phyloP scores from a whole-genome alignment of 495 filamentous ascomycete species.

The Neurospora sp. region DNA sequence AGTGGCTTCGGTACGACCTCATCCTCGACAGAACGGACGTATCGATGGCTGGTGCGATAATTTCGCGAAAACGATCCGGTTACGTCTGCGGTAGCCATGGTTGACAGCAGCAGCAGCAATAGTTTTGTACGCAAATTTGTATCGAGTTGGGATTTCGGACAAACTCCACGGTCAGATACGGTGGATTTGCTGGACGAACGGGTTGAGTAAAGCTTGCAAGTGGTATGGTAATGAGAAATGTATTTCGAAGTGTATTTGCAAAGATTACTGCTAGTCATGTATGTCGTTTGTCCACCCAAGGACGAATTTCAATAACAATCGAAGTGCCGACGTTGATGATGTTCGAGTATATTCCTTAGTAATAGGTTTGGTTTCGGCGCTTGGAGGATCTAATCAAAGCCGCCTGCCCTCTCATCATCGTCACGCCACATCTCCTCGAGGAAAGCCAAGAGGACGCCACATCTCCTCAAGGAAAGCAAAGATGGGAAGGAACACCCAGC shows the following conservation, averaged over 20 bases:
- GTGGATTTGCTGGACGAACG: not conserved
- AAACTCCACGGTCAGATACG: not conserved
- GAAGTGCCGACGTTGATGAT: not conserved
- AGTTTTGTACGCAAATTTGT: not conserved
- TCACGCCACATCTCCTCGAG: not conserved
- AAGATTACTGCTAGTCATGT: not conserved
- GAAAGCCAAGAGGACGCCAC: not conserved
- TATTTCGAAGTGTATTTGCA: not conserved
- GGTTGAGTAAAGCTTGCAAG: not conserved
- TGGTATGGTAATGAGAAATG: not conserved
- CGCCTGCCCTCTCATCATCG: not conserved
- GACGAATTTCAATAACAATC: not conserved
- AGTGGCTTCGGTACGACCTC: conserved; percentile 17
- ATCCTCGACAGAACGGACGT: not conserved
- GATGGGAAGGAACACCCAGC: not conserved
- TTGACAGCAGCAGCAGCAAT: not conserved
- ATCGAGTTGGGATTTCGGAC: not conserved
- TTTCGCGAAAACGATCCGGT: not conserved
- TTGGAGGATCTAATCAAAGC: not conserved
- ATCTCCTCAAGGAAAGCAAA: not conserved
- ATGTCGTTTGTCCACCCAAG: not conserved
- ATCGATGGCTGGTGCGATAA: not conserved
- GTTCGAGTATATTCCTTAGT: not conserved
- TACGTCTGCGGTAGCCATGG: not conserved
- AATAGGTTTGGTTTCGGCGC: not conserved